Evolutionary conservation across 352 stramenopile species (phyloP).

Genomic region (Saprolegnia diclina): DNA sequence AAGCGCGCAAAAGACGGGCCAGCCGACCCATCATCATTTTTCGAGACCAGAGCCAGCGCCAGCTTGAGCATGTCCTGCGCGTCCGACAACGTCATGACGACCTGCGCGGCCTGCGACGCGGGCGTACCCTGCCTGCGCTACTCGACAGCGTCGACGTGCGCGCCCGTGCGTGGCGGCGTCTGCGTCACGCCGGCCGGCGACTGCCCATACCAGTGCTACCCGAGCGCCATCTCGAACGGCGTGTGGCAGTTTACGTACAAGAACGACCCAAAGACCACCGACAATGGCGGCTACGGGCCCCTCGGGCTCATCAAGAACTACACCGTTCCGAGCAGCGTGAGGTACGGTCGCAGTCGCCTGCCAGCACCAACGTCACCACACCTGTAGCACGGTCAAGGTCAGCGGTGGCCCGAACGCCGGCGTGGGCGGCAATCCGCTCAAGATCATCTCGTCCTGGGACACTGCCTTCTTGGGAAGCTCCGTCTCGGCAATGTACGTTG

Average conservation of each 20-base stretch:
- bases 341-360: neutral
- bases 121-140: slow-evolving; percentile 3
- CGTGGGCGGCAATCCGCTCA: no score
- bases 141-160: neutral
- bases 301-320: neutral
- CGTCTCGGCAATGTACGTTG: no score
- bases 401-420: no score
- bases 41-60: neutral
- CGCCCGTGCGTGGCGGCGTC: neutral
- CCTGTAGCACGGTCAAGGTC: neutral
- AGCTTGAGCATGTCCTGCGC: no score
- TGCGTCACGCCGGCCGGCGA: neutral
- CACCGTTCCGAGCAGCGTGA: slow-evolving; percentile 1
- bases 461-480: no score
- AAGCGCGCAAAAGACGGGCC: neutral
- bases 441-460: no score
- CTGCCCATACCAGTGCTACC: slow-evolving; percentile 10
- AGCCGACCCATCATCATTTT: neutral
- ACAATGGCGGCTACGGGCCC: neutral
- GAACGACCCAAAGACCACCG: neutral
- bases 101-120: neutral
- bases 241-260: slow-evolving; percentile 3
- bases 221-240: slow-evolving; percentile 3
- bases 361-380: neutral
- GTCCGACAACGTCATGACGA: neutral